These are phyloP conservation scores for Setaria italica DNA, from an alignment of 202 grass and related monocot genomes.

Conservation along the genomic window DNA sequence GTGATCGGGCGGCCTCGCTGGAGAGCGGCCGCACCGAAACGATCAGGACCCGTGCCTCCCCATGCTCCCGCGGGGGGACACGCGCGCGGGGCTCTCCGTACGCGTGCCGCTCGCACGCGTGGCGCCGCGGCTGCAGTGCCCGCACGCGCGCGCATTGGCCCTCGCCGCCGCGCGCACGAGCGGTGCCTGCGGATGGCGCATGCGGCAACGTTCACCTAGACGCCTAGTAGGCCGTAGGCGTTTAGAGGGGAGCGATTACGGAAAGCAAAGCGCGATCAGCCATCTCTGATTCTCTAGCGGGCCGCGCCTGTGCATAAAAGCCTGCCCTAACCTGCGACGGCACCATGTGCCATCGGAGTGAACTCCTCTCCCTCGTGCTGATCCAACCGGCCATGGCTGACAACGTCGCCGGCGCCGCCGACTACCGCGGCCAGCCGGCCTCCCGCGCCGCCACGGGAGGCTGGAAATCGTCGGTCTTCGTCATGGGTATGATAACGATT, in stretches of 20 bases:
- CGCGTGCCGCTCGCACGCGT: slow-evolving; percentile 23
- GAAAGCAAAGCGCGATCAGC: neutral
- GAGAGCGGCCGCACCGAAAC: no score
- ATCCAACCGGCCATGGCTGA: slow-evolving; percentile 35
- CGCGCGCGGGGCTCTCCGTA: neutral
- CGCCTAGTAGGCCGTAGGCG: neutral
- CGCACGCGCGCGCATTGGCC: neutral
- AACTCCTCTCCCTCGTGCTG: neutral
- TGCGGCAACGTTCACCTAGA: neutral
- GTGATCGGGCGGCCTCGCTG: neutral
- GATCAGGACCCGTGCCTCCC: neutral
- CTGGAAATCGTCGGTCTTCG: slow-evolving; percentile 66
- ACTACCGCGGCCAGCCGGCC: slow-evolving; percentile 62
- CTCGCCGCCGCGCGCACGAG: slow-evolving; percentile 1
- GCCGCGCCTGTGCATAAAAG: slow-evolving; percentile 37
- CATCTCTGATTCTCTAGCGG: neutral
- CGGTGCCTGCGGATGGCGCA: neutral
- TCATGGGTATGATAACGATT: slow-evolving; percentile 60
- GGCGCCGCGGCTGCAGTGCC: neutral
- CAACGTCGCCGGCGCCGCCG: slow-evolving; percentile 52
- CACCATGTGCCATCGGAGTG: slow-evolving; percentile 33
- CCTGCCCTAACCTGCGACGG: neutral
- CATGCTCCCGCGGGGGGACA: neutral
- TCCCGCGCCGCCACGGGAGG: slow-evolving; percentile 61
- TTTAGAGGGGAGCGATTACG: neutral